These are phyloP conservation scores for Penicillium palitans DNA, from an alignment of 2,329 filamentous ascomycete genomes.

Conservation along the genomic window DNA sequence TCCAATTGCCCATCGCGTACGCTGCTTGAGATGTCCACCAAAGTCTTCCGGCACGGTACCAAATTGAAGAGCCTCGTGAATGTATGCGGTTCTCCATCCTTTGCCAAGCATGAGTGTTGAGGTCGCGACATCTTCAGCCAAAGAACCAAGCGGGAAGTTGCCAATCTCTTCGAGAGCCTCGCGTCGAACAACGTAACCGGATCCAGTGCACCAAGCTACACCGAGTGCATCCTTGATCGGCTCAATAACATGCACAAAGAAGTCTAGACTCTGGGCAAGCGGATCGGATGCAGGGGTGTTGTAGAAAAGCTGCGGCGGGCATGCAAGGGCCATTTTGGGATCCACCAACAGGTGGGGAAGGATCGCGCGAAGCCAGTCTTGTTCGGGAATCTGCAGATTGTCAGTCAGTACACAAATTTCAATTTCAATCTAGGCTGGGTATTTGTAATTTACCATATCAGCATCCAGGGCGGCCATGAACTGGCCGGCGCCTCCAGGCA, in stretches of 20 bases:
- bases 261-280: slow-evolving; percentile 58
- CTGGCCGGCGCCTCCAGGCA: slow-evolving; percentile 57
- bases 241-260: slow-evolving; percentile 58
- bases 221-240: slow-evolving; percentile 48
- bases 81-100: slow-evolving; percentile 63
- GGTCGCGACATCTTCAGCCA: slow-evolving; percentile 62
- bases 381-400: slow-evolving; percentile 56
- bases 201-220: slow-evolving; percentile 66
- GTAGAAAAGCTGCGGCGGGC: slow-evolving; percentile 64
- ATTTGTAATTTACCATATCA: slow-evolving; percentile 54
- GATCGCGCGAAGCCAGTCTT: slow-evolving; percentile 59
- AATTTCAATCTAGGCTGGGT: not conserved
- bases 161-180: slow-evolving; percentile 61
- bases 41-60: slow-evolving; percentile 50
- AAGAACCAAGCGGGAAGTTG: slow-evolving; percentile 60
- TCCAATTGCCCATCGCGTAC: slow-evolving; percentile 42
- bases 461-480: slow-evolving; percentile 66
- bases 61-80: slow-evolving; percentile 61
- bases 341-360: slow-evolving; percentile 61
- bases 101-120: slow-evolving; percentile 60
- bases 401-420: slow-evolving; percentile 8
- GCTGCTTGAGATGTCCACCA: slow-evolving; percentile 39
- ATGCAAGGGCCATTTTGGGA: slow-evolving; percentile 59
- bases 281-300: slow-evolving; percentile 61
- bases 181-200: slow-evolving; percentile 62